Conservation (phyloP, 2,329 filamentous ascomycete genomes). For the Botrytis medusae region DNA sequence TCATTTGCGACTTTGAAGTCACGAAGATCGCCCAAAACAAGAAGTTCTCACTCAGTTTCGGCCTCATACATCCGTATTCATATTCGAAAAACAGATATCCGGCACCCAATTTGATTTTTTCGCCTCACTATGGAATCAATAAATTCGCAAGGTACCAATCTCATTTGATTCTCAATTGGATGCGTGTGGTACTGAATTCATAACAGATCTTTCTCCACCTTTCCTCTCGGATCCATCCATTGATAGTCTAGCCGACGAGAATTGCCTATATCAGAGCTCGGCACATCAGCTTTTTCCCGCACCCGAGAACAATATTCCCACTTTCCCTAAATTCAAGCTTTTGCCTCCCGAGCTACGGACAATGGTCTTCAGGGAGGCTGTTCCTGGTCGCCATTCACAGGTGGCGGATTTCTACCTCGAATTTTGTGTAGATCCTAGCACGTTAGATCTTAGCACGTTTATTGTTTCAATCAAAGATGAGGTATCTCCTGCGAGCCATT, state of each 20-base stretch:
- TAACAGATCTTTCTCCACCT: not conserved
- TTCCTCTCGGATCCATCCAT: not conserved
- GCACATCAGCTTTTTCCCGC: not conserved
- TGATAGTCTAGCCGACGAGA: not conserved
- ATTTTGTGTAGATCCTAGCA: accelerated
- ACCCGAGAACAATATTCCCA: not conserved
- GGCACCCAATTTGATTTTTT: not conserved
- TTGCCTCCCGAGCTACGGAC: not conserved
- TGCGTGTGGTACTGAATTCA: not conserved
- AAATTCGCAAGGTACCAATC: not conserved
- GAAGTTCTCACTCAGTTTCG: not conserved
- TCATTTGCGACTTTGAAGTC: no score
- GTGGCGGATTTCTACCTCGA: not conserved
- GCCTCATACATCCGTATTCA: not conserved
- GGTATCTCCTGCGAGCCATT: not conserved
- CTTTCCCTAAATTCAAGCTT: not conserved
- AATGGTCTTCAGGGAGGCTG: not conserved
- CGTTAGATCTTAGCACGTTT: no score
- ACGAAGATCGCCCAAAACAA: not conserved
- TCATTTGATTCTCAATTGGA: not conserved
- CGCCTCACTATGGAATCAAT: not conserved
- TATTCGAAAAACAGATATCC: not conserved
- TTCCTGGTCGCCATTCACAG: not conserved
- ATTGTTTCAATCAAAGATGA: not conserved
- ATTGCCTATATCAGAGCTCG: not conserved